Evolutionary conservation across 2,329 filamentous ascomycete species (phyloP).

Genomic region (Magnaporthiopsis poae): DNA sequence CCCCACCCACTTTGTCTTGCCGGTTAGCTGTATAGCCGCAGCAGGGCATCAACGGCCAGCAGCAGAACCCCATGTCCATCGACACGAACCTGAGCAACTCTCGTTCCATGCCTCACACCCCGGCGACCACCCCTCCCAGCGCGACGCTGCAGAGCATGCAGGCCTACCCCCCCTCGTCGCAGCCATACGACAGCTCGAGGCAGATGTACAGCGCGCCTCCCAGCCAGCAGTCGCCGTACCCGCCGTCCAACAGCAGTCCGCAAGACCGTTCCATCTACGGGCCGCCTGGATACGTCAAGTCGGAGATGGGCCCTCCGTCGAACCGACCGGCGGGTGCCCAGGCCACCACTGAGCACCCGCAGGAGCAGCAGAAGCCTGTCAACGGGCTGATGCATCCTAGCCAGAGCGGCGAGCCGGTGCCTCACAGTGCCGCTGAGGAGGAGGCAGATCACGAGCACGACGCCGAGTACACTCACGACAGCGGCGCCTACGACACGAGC

Average conservation of each 20-base stretch:
- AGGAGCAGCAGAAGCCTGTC: constrained; percentile 50
- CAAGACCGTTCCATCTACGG: constrained; percentile 56
- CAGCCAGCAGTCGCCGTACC: constrained; percentile 61
- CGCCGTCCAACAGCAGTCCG: constrained; percentile 48
- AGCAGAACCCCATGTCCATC: constrained; percentile 65
- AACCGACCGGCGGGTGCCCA: constrained; percentile 46
- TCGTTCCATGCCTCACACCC: constrained; percentile 82
- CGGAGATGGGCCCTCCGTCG: constrained; percentile 77
- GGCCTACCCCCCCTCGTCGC: constrained; percentile 58
- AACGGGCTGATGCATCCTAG: constrained; percentile 56
- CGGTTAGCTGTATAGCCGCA: too few relatives aligned
- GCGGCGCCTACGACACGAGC: constrained; percentile 61
- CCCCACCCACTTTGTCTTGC: too few relatives aligned
- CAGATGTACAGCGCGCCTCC: constrained; percentile 67
- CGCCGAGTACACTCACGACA: constrained; percentile 75
- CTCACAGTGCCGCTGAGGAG: constrained; percentile 48
- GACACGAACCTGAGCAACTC: constrained; percentile 69
- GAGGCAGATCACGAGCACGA: constrained; percentile 65
- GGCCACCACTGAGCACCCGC: constrained; percentile 42
- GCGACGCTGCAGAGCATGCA: constrained; percentile 64
- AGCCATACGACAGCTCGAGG: constrained; percentile 66
- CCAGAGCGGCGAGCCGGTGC: constrained; percentile 44
- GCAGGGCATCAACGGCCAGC: constrained; percentile 53
- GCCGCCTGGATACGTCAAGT: constrained; percentile 67
- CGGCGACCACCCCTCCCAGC: constrained; percentile 80